These are phyloP conservation scores for Chlamydomonas applanata DNA, from an alignment of 139 green algal genomes.

Conservation along the genomic window DNA sequence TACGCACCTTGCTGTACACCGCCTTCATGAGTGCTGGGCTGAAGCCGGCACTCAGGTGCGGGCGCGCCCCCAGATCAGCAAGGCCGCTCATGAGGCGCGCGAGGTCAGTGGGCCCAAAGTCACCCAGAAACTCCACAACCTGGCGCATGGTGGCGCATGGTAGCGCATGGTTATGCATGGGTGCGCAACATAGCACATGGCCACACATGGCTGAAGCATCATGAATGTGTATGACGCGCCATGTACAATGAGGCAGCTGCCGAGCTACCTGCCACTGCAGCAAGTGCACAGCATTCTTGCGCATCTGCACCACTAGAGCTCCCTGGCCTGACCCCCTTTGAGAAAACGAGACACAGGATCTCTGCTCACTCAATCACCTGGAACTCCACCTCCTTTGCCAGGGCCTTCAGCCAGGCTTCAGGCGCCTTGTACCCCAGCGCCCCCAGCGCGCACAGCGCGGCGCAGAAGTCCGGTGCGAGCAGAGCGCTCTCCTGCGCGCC, in stretches of 20 bases:
- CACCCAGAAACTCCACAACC: constrained; percentile 47
- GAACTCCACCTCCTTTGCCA: constrained; percentile 22
- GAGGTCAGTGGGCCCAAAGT: constrained; percentile 46
- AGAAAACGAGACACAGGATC: too few species aligned
- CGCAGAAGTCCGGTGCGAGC: constrained; percentile 36
- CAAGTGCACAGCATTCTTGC: too few species aligned
- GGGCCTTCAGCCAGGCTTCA: not conserved
- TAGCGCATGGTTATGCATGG: too few species aligned
- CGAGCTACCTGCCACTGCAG: too few species aligned
- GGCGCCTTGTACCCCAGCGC: constrained; percentile 2
- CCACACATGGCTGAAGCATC: too few species aligned
- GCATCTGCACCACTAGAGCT: too few species aligned
- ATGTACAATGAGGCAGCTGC: too few species aligned
- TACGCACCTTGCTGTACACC: constrained; percentile 36
- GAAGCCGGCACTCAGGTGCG: not conserved
- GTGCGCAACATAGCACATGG: too few species aligned
- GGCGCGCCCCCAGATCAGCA: constrained; percentile 27
- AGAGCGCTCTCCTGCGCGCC: constrained; percentile 23
- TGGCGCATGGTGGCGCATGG: constrained; percentile 13
- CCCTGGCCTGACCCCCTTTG: too few species aligned
- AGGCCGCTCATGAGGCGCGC: constrained; percentile 39
- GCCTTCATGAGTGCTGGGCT: constrained; percentile 29
- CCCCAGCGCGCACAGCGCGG: constrained; percentile 26
- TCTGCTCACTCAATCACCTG: too few species aligned
- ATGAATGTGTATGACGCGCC: too few species aligned